Percentiles rank a stretch among this genome's conserved stretches.
Evolutionary conservation across 257 asterid genomes (phyloP).

Genomic region (Solanum clarkiae): DNA sequence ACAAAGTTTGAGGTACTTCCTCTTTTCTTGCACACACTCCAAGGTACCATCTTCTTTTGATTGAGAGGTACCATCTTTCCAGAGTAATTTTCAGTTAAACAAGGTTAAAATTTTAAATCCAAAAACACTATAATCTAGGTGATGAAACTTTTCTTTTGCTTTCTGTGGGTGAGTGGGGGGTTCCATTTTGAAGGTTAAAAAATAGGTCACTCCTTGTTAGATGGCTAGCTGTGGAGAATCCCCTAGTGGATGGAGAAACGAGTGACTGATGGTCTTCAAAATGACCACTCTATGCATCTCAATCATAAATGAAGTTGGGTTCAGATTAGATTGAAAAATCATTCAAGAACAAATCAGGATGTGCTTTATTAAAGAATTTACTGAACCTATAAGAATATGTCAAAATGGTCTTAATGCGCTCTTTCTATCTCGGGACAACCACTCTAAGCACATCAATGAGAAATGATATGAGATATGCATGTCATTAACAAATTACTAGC

Average conservation of each 20-base stretch:
- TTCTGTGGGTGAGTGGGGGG: neutral
- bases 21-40: neutral
- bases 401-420: neutral
- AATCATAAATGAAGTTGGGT: neutral
- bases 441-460: neutral
- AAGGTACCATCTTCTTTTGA: neutral
- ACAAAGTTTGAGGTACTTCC: neutral
- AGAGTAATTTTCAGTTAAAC: neutral
- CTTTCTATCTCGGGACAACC: neutral
- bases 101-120: neutral
- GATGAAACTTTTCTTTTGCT: neutral
- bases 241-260: neutral
- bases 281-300: neutral
- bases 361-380: neutral
- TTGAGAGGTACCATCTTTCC: neutral
- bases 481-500: neutral
- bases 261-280: neutral
- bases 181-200: neutral
- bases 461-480: neutral
- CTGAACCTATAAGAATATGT: neutral
- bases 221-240: neutral
- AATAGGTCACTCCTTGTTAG: neutral
- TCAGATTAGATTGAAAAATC: neutral
- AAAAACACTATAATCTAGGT: neutral
- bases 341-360: neutral